Base-by-base conservation (phyloP, 805 yeast genomes). In the Saccharomycopsis javanensis region DNA sequence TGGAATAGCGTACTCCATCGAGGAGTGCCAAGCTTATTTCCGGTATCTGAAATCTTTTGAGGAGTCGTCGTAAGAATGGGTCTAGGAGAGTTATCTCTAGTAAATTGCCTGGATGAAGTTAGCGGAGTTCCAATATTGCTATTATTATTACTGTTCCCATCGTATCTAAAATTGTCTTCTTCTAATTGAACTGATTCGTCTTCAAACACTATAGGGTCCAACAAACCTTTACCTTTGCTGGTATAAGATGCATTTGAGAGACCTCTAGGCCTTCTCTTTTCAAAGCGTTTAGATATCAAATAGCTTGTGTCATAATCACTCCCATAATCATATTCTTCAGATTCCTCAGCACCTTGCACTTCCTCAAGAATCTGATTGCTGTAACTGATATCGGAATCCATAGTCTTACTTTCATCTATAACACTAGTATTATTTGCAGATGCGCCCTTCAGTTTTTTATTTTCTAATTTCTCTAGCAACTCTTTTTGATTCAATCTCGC, bases 1-100 rank as follows among this genome's bases (percentile, higher is more conserved):
- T 57, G 60, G 27, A 59, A 59, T 37, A 59, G 50, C 5, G 53
- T 48, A 33, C 61, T 59, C 60, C 60, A 59, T n/a, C 61, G 18
- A 30, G 61, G 61, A 5, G 60, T 59, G 5, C 48, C 48, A 20
- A 42, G 15, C 23, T 42, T 42, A 42, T 25, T 42, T 15, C 23
- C 28, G 23, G 13, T 20, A 1, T 42, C 48, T 20, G 48, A 10
- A 42, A 15, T 15, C 13, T 42, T 42, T n/a, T 42, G 48, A n/a
- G 48, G 48, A 1, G 48, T 37, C 10, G 11, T 42, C 11, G 48
- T 42, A 15, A 42, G 11, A 15, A 42, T 42, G 15, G 48, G 48
- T 42, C 48, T 42, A 42, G 48, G 48, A 10, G 48, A 42, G 23
- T 42, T 42, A 8, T 42, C 48, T 8, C 48, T 42, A 13, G 48